Evolutionary conservation across 345 rosid species (phyloP).

Genomic region (Hypericum androsaemum): DNA sequence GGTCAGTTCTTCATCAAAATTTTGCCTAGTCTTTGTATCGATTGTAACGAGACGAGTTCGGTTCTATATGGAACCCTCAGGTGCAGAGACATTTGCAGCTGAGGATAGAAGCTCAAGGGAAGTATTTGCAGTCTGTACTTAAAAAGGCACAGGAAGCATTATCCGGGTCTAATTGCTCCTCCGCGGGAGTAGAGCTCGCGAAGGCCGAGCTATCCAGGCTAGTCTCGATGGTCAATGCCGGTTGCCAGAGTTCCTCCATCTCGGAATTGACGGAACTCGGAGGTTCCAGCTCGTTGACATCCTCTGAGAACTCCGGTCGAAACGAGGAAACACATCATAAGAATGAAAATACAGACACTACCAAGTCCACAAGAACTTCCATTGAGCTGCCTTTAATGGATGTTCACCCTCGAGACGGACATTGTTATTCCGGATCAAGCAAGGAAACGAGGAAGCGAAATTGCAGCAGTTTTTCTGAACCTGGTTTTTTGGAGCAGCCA

Average conservation of each 20-base stretch:
- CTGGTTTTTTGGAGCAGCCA: slow-evolving; percentile 30
- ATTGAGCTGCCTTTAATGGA: slow-evolving; percentile 62
- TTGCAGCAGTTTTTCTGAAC: slow-evolving; percentile 24
- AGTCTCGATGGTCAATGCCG: slow-evolving; percentile 51
- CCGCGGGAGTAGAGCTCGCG: slow-evolving; percentile 52
- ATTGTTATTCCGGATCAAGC: slow-evolving; percentile 15
- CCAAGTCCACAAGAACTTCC: slow-evolving; percentile 11
- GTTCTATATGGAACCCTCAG: slow-evolving; percentile 27
- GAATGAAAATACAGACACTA: slow-evolving; percentile 18
- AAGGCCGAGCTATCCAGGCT: slow-evolving; percentile 63
- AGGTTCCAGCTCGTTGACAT: slow-evolving; percentile 68
- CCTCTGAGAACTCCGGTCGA: slow-evolving; percentile 59
- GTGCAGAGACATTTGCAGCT: slow-evolving; percentile 91
- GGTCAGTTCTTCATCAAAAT: not conserved
- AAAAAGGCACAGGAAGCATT: slow-evolving; percentile 88
- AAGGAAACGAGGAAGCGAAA: slow-evolving; percentile 44
- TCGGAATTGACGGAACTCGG: slow-evolving; percentile 58
- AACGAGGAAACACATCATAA: slow-evolving; percentile 25
- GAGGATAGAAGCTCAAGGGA: slow-evolving; percentile 96
- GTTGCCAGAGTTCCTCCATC: slow-evolving; percentile 43
- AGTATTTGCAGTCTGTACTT: slow-evolving; percentile 73
- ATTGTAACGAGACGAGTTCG: slow-evolving; percentile 3
- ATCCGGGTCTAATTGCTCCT: slow-evolving; percentile 50
- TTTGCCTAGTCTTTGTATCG: slow-evolving; percentile 4
- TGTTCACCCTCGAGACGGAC: slow-evolving; percentile 25